Evolutionary conservation across 192 early-diverging fungal genomes (phyloP).

Genomic region (Blastocladiella britannica): DNA sequence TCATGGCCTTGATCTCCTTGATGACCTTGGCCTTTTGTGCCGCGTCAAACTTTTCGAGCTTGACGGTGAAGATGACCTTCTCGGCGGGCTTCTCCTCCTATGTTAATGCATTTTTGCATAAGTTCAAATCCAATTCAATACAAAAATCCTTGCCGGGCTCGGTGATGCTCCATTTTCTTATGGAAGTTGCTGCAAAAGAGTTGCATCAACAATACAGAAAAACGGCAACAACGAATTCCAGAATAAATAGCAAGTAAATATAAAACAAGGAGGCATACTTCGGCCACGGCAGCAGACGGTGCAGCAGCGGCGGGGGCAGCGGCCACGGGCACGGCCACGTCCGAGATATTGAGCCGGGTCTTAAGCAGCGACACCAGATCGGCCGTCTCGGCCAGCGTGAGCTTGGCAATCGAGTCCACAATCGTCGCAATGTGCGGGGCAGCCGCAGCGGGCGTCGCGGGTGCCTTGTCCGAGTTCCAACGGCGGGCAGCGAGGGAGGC

Average conservation of each 20-base stretch:
- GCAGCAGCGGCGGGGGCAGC: slow-evolving; percentile 38
- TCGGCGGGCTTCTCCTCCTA: slow-evolving; percentile 70
- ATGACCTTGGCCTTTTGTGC: slow-evolving; percentile 94
- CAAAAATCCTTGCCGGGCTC: no score
- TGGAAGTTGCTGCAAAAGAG: no score
- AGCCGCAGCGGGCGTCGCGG: slow-evolving; percentile 16
- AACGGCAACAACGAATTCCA: no score
- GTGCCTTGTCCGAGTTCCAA: slow-evolving; percentile 6
- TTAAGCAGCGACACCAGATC: slow-evolving; percentile 73
- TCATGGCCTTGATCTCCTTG: slow-evolving; percentile 84
- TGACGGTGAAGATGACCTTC: slow-evolving; percentile 88
- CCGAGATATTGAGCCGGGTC: slow-evolving; percentile 83
- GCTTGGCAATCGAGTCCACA: slow-evolving; percentile 71
- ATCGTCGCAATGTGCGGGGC: slow-evolving; percentile 57
- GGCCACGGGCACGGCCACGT: slow-evolving; percentile 64
- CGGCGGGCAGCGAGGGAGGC: not conserved
- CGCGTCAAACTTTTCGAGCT: slow-evolving; percentile 84
- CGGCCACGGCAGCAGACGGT: slow-evolving; percentile 31
- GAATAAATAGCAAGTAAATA: not conserved
- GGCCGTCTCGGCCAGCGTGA: slow-evolving; percentile 85
- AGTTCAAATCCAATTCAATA: no score
- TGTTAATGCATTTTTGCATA: no score
- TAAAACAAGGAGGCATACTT: slow-evolving; percentile 13
- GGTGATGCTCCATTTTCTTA: no score
- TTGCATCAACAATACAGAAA: no score